These are phyloP conservation scores for Helichrysum umbraculigerum DNA, from an alignment of 129 eudicot genomes.

Conservation along the genomic window DNA sequence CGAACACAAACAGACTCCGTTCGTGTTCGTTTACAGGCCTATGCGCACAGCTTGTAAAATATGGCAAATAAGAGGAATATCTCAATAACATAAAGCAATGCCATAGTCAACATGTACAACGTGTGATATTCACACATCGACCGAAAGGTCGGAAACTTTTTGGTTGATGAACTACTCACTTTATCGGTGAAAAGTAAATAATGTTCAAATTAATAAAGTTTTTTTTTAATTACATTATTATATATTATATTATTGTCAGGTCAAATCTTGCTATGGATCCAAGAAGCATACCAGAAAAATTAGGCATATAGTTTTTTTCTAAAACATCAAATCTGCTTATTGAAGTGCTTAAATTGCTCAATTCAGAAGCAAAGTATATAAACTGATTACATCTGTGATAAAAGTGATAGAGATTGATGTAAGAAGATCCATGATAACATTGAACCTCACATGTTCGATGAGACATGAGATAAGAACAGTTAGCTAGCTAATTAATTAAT, in stretches of 20 bases:
- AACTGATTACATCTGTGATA: neutral
- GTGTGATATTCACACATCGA: too few relatives aligned
- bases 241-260: neutral
- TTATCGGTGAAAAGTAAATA: neutral
- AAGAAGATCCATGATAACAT: neutral
- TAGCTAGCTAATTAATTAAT: too few relatives aligned
- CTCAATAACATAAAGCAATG: too few relatives aligned
- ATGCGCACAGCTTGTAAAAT: too few relatives aligned
- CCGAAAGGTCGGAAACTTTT: neutral
- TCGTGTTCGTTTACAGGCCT: too few relatives aligned
- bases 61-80: too few relatives aligned
- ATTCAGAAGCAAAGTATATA: neutral
- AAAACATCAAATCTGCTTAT: neutral
- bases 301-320: neutral
- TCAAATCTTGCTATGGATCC: neutral
- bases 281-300: neutral
- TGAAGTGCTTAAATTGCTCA: neutral
- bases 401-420: neutral
- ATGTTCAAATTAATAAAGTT: neutral
- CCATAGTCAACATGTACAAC: too few relatives aligned
- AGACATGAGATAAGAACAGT: too few relatives aligned
- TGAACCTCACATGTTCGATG: neutral
- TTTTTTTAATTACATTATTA: neutral
- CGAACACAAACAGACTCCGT: too few relatives aligned
- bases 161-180: neutral